Conservation (phyloP, 768 basidiomycete genomes). For the Cystobasidium onofrii region DNA sequence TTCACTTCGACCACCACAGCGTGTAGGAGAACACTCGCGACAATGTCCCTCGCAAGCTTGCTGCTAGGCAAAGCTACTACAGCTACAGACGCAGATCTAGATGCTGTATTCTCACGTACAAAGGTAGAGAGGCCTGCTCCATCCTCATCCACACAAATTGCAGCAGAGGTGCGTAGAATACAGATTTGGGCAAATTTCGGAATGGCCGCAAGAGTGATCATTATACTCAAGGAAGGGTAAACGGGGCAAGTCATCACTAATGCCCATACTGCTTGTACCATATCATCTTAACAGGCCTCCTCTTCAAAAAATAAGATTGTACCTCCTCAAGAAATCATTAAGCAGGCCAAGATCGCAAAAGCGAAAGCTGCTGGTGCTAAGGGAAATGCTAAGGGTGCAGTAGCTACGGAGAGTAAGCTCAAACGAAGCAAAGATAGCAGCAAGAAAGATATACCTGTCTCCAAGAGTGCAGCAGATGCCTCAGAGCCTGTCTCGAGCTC, state of each 20-base stretch:
- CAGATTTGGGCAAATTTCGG: background rate
- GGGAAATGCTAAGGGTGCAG: background rate
- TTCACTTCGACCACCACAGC: background rate
- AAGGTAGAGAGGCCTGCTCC: background rate
- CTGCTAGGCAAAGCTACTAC: background rate
- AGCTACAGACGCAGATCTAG: conserved; percentile 14
- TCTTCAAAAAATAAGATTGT: background rate
- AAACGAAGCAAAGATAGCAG: background rate
- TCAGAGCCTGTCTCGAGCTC: background rate
- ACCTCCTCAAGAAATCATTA: background rate
- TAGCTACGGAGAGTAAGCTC: background rate
- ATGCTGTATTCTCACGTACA: conserved; percentile 27
- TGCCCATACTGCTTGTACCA: no score
- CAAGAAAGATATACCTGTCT: background rate
- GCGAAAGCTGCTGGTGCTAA: background rate
- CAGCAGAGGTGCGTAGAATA: background rate
- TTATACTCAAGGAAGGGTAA: background rate
- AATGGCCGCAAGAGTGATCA: background rate
- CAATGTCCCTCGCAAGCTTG: background rate
- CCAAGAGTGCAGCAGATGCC: background rate
- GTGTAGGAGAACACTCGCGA: background rate
- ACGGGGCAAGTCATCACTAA: background rate
- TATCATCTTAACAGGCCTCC: conserved; percentile 9
- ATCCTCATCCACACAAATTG: background rate
- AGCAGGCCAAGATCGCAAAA: background rate